A percentile compares a stretch with the other conserved stretches of the same genome.
phyloP scores from a whole-genome alignment of 2,329 filamentous ascomycete species.

The Fusarium musae region DNA sequence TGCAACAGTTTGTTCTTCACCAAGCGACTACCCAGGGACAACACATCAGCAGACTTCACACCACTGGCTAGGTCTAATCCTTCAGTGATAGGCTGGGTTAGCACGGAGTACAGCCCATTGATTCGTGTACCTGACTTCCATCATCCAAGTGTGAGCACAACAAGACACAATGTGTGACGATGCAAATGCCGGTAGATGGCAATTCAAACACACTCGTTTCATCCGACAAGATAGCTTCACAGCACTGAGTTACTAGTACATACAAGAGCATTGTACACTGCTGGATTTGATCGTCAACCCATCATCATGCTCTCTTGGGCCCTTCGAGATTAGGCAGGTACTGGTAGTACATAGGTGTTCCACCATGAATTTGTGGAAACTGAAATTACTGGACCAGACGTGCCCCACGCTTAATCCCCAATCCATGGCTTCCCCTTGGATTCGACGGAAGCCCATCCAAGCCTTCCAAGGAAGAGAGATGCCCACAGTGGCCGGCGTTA shows the following conservation, averaged over 20 bases:
- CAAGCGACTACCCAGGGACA: background rate
- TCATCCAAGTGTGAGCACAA: background rate
- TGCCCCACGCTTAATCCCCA: constrained; percentile 42
- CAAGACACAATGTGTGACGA: background rate
- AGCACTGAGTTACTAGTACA: background rate
- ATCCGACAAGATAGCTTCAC: background rate
- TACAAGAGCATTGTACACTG: constrained; percentile 1
- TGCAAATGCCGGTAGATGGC: background rate
- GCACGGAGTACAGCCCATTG: background rate
- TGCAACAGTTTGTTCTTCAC: background rate
- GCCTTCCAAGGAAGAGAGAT: constrained; percentile 29
- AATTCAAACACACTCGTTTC: background rate
- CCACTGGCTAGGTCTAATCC: background rate
- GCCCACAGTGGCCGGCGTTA: constrained; percentile 9
- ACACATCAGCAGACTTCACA: constrained; percentile 1
- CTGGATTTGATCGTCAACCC: constrained; percentile 10
- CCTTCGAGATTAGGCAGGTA: constrained; percentile 7
- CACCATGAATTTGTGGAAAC: constrained; percentile 13
- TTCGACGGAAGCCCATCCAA: constrained; percentile 18
- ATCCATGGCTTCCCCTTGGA: constrained; percentile 32
- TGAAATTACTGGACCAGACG: constrained; percentile 42
- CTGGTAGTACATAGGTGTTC: background rate
- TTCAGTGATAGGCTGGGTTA: background rate
- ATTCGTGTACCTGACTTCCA: constrained; percentile 3
- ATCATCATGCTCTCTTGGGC: constrained; percentile 11